A percentile compares a stretch with the other conserved stretches of the same genome.
These are phyloP conservation scores for Lipomyces yarrowii DNA, from an alignment of 1,139 yeast species.

Conservation along the genomic window DNA sequence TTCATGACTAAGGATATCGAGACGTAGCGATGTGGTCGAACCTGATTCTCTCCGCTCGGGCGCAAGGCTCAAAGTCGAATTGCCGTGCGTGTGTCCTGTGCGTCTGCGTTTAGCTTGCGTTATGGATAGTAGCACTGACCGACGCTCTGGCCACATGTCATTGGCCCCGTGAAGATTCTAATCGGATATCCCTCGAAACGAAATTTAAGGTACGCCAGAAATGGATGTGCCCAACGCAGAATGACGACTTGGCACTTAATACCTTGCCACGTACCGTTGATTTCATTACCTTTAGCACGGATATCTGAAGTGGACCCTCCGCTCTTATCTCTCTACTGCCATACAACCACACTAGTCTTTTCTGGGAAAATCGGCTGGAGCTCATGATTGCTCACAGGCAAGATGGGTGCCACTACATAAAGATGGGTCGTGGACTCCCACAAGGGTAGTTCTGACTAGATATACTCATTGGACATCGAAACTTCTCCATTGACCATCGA, in stretches of 20 bases:
- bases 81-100: not conserved
- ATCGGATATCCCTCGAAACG: not conserved
- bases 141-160: slow-evolving; percentile 3
- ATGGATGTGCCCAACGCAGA: too few relatives aligned
- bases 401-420: not conserved
- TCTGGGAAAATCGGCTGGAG: not conserved
- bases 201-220: not conserved
- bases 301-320: not conserved
- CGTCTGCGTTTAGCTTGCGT: too few relatives aligned
- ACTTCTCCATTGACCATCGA: not conserved
- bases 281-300: not conserved
- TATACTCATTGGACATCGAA: not conserved
- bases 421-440: not conserved
- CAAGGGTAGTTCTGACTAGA: not conserved
- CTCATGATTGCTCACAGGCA: not conserved
- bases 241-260: not conserved
- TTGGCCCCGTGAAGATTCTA: not conserved
- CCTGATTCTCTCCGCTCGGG: too few relatives aligned
- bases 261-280: not conserved
- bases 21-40: not conserved
- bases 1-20: not conserved
- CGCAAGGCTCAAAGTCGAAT: not conserved
- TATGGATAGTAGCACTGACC: not conserved
- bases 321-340: not conserved
- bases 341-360: not conserved